Evolutionary conservation across 2,329 filamentous ascomycete species (phyloP).

Genomic region (Xylariaceae sp.): DNA sequence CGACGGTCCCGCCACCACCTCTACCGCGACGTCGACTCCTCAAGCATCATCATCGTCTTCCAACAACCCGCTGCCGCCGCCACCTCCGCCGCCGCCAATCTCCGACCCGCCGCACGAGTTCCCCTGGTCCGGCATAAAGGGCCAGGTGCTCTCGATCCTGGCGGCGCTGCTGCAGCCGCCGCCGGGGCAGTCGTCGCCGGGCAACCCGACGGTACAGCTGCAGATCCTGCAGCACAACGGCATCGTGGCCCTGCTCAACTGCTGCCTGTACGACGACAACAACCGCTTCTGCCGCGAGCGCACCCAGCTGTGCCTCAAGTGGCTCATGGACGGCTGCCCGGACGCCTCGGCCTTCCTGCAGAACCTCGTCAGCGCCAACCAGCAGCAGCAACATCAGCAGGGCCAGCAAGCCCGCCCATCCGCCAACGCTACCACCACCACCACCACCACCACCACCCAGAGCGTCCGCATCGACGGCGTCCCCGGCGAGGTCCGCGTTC

Average conservation of each 20-base stretch:
- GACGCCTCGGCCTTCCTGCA: constrained; percentile 73
- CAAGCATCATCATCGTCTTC: constrained; percentile 30
- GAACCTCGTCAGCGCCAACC: constrained; percentile 53
- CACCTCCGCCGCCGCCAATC: constrained; percentile 53
- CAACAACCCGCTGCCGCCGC: constrained; percentile 44
- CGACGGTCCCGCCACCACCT: constrained; percentile 23
- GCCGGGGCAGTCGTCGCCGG: constrained; percentile 59
- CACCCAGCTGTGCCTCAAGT: constrained; percentile 86
- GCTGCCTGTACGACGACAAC: constrained; percentile 87
- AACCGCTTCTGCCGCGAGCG: constrained; percentile 95
- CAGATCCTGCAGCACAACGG: constrained; percentile 86
- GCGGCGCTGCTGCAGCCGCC: constrained; percentile 88
- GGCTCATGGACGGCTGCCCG: constrained; percentile 73
- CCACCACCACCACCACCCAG: constrained; percentile 36
- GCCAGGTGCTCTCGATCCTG: constrained; percentile 86
- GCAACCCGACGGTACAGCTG: constrained; percentile 76
- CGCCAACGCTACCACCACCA: constrained; percentile 16
- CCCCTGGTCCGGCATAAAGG: constrained; percentile 78
- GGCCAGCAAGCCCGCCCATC: constrained; percentile 30
- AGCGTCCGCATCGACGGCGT: constrained; percentile 59
- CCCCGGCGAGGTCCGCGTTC: constrained; percentile 58
- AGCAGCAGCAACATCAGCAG: constrained; percentile 1
- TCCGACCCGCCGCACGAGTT: constrained; percentile 67
- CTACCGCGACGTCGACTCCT: constrained; percentile 34
- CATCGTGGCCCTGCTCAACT: constrained; percentile 84